Evolutionary conservation across 805 yeast genomes (phyloP).

Genomic region (Yamadazyma nakazawae): DNA sequence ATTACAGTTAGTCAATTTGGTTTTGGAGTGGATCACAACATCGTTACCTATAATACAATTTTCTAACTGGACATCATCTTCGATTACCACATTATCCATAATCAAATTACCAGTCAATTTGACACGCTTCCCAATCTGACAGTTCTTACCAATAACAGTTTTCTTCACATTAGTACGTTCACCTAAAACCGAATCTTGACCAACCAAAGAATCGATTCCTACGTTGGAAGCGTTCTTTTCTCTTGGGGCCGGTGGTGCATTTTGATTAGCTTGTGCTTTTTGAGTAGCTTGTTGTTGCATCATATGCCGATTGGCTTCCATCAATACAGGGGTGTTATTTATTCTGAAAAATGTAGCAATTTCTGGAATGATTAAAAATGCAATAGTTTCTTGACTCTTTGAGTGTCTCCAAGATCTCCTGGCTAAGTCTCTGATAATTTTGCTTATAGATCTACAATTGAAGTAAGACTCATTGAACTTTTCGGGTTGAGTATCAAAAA

Average conservation of each 20-base stretch:
- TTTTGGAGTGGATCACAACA: constrained; percentile 61
- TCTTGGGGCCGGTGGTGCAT: constrained; percentile 18
- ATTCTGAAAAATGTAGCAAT: constrained; percentile 71
- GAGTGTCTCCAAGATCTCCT: constrained; percentile 90
- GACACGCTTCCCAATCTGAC: constrained; percentile 80
- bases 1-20: constrained; percentile 73
- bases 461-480: constrained; percentile 37
- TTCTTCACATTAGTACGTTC: constrained; percentile 86
- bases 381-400: constrained; percentile 53
- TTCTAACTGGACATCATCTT: constrained; percentile 77
- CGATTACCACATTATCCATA: constrained; percentile 66
- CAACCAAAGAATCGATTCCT: constrained; percentile 85
- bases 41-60: constrained; percentile 80
- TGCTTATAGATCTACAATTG: constrained; percentile 51
- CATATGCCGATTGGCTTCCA: constrained; percentile 84
- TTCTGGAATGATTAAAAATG: constrained; percentile 67
- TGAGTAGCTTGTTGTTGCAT: constrained; percentile 58
- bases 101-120: constrained; percentile 84
- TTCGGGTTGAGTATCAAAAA: constrained; percentile 40
- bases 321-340: constrained; percentile 73
- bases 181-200: constrained; percentile 61
- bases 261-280: constrained; percentile 11
- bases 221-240: constrained; percentile 66
- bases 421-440: constrained; percentile 80
- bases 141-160: constrained; percentile 71